These are phyloP conservation scores for Staphylotrichum tortipilum DNA, from an alignment of 495 filamentous ascomycete genomes.

Conservation along the genomic window DNA sequence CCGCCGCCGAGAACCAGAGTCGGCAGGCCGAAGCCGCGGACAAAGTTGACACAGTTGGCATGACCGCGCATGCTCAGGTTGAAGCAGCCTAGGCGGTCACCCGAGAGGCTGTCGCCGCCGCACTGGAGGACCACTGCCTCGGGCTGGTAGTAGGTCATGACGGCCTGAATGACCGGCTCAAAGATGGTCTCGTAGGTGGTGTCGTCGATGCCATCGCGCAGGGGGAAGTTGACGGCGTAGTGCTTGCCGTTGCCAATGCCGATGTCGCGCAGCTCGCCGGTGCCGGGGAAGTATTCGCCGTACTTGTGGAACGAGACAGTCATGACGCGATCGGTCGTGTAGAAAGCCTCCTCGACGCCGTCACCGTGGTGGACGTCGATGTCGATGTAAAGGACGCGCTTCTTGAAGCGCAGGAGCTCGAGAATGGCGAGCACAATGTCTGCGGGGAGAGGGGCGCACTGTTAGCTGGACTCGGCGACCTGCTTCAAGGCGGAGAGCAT, in stretches of 20 bases:
- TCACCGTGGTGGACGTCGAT: conserved; percentile 98
- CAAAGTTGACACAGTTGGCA: conserved; percentile 93
- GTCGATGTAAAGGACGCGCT: conserved; percentile 92
- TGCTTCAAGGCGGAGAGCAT: too few relatives aligned
- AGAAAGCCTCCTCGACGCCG: conserved; percentile 95
- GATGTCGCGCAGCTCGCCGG: conserved; percentile 89
- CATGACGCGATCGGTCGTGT: conserved; percentile 90
- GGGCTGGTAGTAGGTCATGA: conserved; percentile 94
- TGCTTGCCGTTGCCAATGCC: conserved; percentile 89
- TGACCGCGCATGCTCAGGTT: conserved; percentile 97
- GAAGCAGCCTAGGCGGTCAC: conserved; percentile 93
- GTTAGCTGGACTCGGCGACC: too few relatives aligned
- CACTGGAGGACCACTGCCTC: conserved; percentile 96
- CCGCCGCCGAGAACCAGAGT: conserved; percentile 90
- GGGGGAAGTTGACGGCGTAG: conserved; percentile 93
- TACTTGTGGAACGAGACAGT: conserved; percentile 98
- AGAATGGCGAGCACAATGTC: conserved; percentile 95
- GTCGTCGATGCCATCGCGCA: conserved; percentile 95
- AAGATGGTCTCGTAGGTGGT: conserved; percentile 88
- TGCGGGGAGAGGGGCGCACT: conserved; percentile 21
- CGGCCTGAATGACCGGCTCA: conserved; percentile 81
- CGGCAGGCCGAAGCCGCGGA: conserved; percentile 85
- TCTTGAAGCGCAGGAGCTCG: conserved; percentile 76
- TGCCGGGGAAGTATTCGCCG: conserved; percentile 97
- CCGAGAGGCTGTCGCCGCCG: conserved; percentile 88